phyloP scores from a whole-genome alignment of 805 yeast species.

The Candida pini region DNA sequence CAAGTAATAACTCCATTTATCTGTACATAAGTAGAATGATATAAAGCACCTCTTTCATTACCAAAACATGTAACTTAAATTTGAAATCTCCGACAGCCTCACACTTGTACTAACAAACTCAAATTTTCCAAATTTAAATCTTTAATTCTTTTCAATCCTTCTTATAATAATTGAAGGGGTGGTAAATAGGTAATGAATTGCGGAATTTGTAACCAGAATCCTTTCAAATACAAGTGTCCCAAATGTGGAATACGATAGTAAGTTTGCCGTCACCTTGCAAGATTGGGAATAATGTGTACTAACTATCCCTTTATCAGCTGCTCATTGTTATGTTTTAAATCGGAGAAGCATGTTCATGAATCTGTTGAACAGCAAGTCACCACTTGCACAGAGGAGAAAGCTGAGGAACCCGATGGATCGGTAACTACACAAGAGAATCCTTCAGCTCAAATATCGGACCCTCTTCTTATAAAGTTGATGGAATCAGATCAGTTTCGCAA shows the following conservation, averaged over 20 bases:
- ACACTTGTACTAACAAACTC: too few species aligned
- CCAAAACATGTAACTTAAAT: too few species aligned
- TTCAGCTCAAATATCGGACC: conserved; percentile 11
- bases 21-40: too few species aligned
- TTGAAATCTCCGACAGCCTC: too few species aligned
- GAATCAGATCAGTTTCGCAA: conserved; percentile 39
- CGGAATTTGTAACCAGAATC: conserved; percentile 22
- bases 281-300: too few species aligned
- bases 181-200: conserved; percentile 18
- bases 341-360: conserved; percentile 31
- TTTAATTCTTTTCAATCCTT: too few species aligned
- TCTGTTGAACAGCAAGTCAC: conserved; percentile 5
- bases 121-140: too few species aligned
- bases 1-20: too few species aligned
- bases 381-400: conserved; percentile 1
- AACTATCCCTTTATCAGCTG: too few species aligned
- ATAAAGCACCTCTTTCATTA: too few species aligned
- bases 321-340: conserved; percentile 56
- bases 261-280: too few species aligned
- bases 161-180: too few species aligned
- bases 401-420: conserved; percentile 1
- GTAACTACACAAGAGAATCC: not conserved
- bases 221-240: conserved; percentile 43
- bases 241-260: conserved; percentile 38
- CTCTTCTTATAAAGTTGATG: conserved; percentile 26